phyloP scores from a whole-genome alignment of 2,329 filamentous ascomycete genomes.

The Simplicillium aogashimaense region DNA sequence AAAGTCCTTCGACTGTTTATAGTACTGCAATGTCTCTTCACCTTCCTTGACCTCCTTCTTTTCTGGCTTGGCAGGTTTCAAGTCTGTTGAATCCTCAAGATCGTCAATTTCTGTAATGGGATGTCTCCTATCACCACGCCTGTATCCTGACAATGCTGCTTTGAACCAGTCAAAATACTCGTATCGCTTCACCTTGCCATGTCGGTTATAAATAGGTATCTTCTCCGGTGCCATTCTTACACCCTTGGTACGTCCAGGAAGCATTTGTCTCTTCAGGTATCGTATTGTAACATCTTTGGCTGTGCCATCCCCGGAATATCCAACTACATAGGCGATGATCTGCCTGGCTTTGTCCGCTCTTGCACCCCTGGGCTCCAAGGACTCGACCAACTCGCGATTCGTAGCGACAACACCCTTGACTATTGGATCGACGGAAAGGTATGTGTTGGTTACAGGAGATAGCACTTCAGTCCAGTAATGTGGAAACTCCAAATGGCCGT shows the following conservation, averaged over 20 bases:
- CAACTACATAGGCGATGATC: conserved; percentile 81
- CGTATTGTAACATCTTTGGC: conserved; percentile 92
- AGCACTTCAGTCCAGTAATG: conserved; percentile 91
- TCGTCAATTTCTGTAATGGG: conserved; percentile 65
- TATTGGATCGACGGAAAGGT: conserved; percentile 68
- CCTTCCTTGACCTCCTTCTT: conserved; percentile 66
- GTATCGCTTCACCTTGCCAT: conserved; percentile 67
- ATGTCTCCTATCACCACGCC: conserved; percentile 32
- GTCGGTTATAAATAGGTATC: conserved; percentile 65
- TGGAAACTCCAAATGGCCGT: conserved; percentile 71
- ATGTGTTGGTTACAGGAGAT: conserved; percentile 71
- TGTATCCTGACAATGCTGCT: conserved; percentile 65
- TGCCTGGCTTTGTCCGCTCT: conserved; percentile 82
- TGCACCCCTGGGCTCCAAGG: conserved; percentile 72
- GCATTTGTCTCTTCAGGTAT: conserved; percentile 71
- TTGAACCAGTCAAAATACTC: conserved; percentile 87
- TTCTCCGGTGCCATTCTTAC: conserved; percentile 70
- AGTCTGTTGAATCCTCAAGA: conserved; percentile 66
- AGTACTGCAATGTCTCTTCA: conserved; percentile 76
- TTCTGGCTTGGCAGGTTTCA: conserved; percentile 62
- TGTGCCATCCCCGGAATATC: conserved; percentile 72
- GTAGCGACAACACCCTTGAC: conserved; percentile 60
- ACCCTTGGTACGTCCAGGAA: conserved; percentile 86
- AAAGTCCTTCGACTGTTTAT: conserved; percentile 78
- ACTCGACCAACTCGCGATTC: conserved; percentile 60